Base-by-base conservation (phyloP, 441 rosid species). In the Pelargonium cotyledonis region DNA sequence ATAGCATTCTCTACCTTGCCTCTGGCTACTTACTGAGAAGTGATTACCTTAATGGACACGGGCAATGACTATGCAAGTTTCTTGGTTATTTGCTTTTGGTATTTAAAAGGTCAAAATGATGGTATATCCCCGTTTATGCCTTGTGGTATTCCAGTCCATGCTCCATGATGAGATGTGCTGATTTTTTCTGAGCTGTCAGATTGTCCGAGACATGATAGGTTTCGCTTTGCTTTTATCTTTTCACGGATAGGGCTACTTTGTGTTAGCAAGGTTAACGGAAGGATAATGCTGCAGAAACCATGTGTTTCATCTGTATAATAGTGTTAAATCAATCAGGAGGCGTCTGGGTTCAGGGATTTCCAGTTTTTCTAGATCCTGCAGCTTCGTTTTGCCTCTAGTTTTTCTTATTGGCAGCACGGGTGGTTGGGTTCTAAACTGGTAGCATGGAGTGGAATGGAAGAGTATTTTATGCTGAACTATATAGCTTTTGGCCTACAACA, bases 11-110 rank as follows among this genome's bases (percentile, higher is more conserved):
- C 49, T 31, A 35, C 63, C 41, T 15, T 71, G 31, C 44, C 55
- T 72, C n/a, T 73, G 55, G 69, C 23, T 51, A 70, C 26, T 71
- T 72, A 73, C 68, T 68, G 49, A 55, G 64, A 51, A 14, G 14
- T 55, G 73, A 63, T 67, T 60, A 10, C 46, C 21, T 63, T 63
- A n/a, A 29, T 60, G 46, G 55, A 64, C 4, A 14, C 4, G 55
- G 66, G 9, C 63, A 55, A 66, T 69, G 61, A 40, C 47, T 8
- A 58, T 66, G 62, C 38, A 15, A 16, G 62, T 26, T 15, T 29
- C 23, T 60, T 60, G 75, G 62, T 46, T 66, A 16, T 43, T 47
- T n/a, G 16, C 44, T 72, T 18, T 26, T 44, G 62, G 46, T 40
- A 38, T 44, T 60, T 11, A 46, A 15, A 23, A 65, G 18, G 35